Percentiles rank a stretch among this genome's conserved stretches.
phyloP scores from a whole-genome alignment of 768 basidiomycete species.

The Botryobasidium botryosum region DNA sequence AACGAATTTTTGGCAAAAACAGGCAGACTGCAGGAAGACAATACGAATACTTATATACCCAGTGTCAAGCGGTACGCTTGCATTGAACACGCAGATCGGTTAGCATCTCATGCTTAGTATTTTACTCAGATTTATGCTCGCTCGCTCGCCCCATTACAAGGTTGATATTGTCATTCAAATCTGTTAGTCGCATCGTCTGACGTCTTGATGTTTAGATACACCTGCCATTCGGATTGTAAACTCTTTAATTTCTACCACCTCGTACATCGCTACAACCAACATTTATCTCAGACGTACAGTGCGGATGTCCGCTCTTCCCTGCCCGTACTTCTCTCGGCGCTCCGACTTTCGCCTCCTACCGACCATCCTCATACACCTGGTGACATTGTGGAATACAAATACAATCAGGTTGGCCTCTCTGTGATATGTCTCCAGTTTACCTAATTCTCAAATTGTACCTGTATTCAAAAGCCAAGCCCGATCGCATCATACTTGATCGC shows the following conservation, averaged over 20 bases:
- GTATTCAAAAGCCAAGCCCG: conserved; percentile 47
- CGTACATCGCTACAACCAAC: background rate
- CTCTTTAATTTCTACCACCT: conserved; percentile 4
- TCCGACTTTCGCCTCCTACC: conserved; percentile 57
- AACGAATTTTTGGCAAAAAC: background rate
- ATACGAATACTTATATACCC: conserved; percentile 80
- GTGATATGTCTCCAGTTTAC: background rate
- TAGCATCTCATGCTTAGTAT: no score
- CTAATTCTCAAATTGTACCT: conserved; percentile 5
- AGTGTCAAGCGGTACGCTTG: conserved; percentile 60
- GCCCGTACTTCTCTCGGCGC: conserved; percentile 74
- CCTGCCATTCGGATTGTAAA: conserved; percentile 72
- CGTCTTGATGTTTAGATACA: conserved; percentile 35
- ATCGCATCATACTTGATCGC: conserved; percentile 91
- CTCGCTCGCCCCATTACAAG: conserved; percentile 63
- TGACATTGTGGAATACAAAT: conserved; percentile 56
- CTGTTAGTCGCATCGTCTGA: conserved; percentile 1
- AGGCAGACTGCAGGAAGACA: conserved; percentile 77
- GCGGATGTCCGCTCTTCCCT: conserved; percentile 62
- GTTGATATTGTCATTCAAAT: conserved; percentile 18
- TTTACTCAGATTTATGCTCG: conserved; percentile 50
- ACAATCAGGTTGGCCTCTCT: conserved; percentile 47
- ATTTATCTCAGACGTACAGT: conserved; percentile 47
- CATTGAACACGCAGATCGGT: no score
- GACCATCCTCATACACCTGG: conserved; percentile 55